phyloP scores from a whole-genome alignment of 805 yeast genomes.

The Jamesozyma jinghongensis region DNA sequence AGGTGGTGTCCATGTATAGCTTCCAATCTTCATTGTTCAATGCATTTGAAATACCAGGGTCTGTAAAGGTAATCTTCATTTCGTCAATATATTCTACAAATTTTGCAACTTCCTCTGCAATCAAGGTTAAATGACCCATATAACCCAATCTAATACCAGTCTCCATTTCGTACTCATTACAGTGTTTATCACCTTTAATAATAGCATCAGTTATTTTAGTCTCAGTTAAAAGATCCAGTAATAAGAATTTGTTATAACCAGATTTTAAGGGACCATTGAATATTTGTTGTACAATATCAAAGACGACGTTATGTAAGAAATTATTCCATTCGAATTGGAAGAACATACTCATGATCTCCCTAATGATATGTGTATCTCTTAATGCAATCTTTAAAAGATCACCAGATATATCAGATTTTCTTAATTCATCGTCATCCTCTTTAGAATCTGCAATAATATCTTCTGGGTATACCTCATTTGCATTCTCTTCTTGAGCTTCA shows the following conservation, averaged over 20 bases:
- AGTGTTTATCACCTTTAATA: conserved; percentile 51
- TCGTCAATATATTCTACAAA: conserved; percentile 46
- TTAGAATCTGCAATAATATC: conserved; percentile 23
- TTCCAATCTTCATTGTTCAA: conserved; percentile 47
- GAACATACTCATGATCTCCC: conserved; percentile 54
- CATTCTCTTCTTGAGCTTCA: conserved; percentile 4
- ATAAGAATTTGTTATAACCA: conserved; percentile 58
- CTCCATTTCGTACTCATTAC: conserved; percentile 50
- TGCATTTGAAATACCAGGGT: conserved; percentile 18
- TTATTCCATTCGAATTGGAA: conserved; percentile 73
- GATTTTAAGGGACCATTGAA: conserved; percentile 63
- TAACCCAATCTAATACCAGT: conserved; percentile 75
- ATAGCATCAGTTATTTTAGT: conserved; percentile 51
- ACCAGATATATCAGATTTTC: conserved; percentile 55
- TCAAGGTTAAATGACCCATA: conserved; percentile 89
- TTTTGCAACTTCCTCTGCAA: conserved; percentile 93
- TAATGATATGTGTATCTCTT: conserved; percentile 51
- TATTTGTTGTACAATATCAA: conserved; percentile 73
- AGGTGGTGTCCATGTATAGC: conserved; percentile 67
- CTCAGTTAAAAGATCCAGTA: conserved; percentile 51
- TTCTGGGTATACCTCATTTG: conserved; percentile 10
- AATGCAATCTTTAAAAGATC: conserved; percentile 61
- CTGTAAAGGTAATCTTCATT: conserved; percentile 23
- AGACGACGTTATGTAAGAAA: conserved; percentile 75
- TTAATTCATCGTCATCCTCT: conserved; percentile 19